Base-by-base conservation (phyloP, 805 yeast species). In the Hanseniaspora occidentalis region DNA sequence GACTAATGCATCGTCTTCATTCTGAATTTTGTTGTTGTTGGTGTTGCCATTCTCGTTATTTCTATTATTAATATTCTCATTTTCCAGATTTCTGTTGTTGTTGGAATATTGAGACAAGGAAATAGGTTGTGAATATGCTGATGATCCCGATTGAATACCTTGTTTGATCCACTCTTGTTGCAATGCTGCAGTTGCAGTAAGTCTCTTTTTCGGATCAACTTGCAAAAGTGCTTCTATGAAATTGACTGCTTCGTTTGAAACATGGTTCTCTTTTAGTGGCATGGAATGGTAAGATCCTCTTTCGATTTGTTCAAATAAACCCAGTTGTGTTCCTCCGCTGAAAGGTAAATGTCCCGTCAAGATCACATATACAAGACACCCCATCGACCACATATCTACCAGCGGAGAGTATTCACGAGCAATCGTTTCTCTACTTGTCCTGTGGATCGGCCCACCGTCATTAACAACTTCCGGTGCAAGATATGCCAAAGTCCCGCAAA, bases 351-450 rank as follows among this genome's bases (percentile, higher is more conserved):
- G 96, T 0, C 92, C 89, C 0, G 98, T 89, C 40, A 92, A 60
- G 19, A 89, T 76, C 3, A 92, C 98, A 62, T 86, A 92, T 1
- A 86, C 80, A 21, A 92, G 63, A 59, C 99, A 92, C 0, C 98
- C 99, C 42, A 92, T 69, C 1, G 96, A 85, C 99, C 99, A 92
- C 72, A 92, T 84, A 57, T 92, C 99, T 13, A 92, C 97, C 43
- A 84, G 69, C 29, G 82, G 79, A 2, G 96, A 84, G 54, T 92
- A 92, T 39, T 58, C 61, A 50, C 45, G 44, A 48, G 52, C 24
- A 51, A 36, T 38, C 36, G 20, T 42, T 39, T 21, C 48, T 45
- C 37, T 45, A 43, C 11, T 45, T 37, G 26, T 45, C 36, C 23
- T 44, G 43, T 26, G 39, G 43, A 18, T 43, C 46, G 18, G 43